Percentiles rank a stretch among this genome's conserved stretches.
phyloP scores from a whole-genome alignment of 2,329 filamentous ascomycete genomes.

The Cladosporium phlei region DNA sequence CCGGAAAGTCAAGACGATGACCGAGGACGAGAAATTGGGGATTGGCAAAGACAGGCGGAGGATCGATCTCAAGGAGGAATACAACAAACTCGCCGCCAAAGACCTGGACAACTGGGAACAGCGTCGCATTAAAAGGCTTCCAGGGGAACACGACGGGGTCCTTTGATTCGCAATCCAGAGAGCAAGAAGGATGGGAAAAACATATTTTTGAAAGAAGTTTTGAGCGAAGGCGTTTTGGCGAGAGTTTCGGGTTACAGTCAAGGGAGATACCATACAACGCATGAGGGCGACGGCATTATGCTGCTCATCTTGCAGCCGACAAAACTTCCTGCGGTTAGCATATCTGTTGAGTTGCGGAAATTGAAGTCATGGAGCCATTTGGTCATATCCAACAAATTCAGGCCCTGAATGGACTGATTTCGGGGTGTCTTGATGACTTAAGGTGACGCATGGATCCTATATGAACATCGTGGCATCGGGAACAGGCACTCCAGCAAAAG shows the following conservation, averaged over 20 bases:
- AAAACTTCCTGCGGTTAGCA: too few relatives aligned
- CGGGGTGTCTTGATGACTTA: too few relatives aligned
- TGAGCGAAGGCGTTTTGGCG: conserved; percentile 13
- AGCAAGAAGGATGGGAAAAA: background rate
- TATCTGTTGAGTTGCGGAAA: background rate
- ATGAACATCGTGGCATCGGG: too few relatives aligned
- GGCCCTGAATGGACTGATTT: too few relatives aligned
- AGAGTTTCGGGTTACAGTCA: background rate
- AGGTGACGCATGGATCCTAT: too few relatives aligned
- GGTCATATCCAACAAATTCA: background rate
- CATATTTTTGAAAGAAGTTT: conserved; percentile 1
- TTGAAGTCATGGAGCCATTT: background rate
- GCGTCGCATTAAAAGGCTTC: conserved; percentile 82
- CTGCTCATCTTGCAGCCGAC: too few relatives aligned
- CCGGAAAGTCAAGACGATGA: conserved; percentile 78
- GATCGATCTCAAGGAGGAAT: conserved; percentile 79
- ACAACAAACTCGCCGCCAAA: conserved; percentile 77
- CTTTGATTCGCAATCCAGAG: conserved; percentile 43
- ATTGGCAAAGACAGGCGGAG: conserved; percentile 66
- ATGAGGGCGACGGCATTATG: background rate
- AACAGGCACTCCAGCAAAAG: background rate
- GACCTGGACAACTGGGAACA: conserved; percentile 97
- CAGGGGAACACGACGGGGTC: conserved; percentile 84
- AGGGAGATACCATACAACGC: too few relatives aligned
- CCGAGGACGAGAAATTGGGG: conserved; percentile 78